Base-by-base conservation (phyloP, 768 basidiomycete species). In the Infundibulicybe gibba region DNA sequence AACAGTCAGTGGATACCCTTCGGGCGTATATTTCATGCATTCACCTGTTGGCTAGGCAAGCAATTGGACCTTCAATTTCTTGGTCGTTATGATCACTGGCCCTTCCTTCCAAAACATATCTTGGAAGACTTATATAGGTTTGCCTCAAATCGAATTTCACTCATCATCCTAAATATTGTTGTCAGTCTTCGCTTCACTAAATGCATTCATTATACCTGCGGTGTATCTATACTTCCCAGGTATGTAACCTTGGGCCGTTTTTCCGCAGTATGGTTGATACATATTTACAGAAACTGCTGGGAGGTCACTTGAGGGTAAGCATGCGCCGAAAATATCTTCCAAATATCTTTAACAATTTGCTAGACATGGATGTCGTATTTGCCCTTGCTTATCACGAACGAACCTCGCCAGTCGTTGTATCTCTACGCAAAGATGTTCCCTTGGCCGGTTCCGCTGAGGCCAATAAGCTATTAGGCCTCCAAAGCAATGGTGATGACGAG, bases 1-100 rank as follows among this genome's bases (percentile, higher is more conserved):
- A 33, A 84, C 82, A 1, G 77, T 64, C 45, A 45, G 58, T 20
- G 14, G 33, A n/a, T 41, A n/a, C n/a, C n/a, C 5, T 19, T 8
- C 8, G 25, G 25, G 25, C 8, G 25, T 34, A 15, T 15, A 10
- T n/a, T 6, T 41, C 14, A 32, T 12, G 15, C 34, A 5, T 17
- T n/a, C 14, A 12, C 16, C 16, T 17, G 14, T 44, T 35, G 33
- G 11, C 20, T 10, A 66, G 62, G 68, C 68, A 3, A 68, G 68
- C 43, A 76, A 76, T 44, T 78, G 75, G 80, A 77, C 71, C 15
- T 82, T 80, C 54, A 81, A 81, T 56, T 82, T 82, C 58, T 55
- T 66, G 41, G 74, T 81, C 10, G 79, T 81, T 11, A 80, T 82
- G 80, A 72, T 81, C 50, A 81, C 80, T 10, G 77, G 80, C 0